A percentile compares a stretch with the other conserved stretches of the same genome.
Evolutionary conservation across 2,329 filamentous ascomycete genomes (phyloP).

Genomic region (Colletotrichum godetiae): DNA sequence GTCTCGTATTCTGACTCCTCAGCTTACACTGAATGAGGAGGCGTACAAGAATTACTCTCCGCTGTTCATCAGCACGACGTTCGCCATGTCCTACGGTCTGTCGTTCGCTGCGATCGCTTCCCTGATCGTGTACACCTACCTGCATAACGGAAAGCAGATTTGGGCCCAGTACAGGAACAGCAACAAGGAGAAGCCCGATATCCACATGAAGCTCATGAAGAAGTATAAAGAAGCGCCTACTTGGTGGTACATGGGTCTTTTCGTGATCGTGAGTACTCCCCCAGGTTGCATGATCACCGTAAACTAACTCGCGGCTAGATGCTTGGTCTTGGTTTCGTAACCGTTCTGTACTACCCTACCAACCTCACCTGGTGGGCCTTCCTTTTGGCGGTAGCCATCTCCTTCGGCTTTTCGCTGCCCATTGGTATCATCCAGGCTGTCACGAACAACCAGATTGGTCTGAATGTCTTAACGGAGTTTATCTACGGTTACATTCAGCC

Average conservation of each 20-base stretch:
- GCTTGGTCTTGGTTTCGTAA: constrained; percentile 64
- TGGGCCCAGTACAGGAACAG: constrained; percentile 71
- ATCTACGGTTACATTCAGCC: constrained; percentile 81
- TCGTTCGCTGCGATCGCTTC: constrained; percentile 79
- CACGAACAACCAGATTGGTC: constrained; percentile 76
- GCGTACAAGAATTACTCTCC: constrained; percentile 77
- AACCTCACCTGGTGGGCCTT: constrained; percentile 81
- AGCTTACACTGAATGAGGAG: constrained; percentile 71
- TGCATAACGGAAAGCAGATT: constrained; percentile 76
- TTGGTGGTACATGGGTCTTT: constrained; percentile 73
- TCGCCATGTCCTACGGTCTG: constrained; percentile 76
- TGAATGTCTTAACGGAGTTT: constrained; percentile 82
- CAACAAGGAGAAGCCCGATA: constrained; percentile 69
- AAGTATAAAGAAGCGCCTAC: constrained; percentile 72
- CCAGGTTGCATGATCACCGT: too few relatives aligned
- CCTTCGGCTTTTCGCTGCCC: constrained; percentile 72
- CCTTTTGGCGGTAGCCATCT: constrained; percentile 72
- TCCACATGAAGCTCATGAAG: constrained; percentile 73
- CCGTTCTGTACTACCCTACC: constrained; percentile 71
- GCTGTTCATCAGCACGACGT: constrained; percentile 77
- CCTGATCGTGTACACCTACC: constrained; percentile 73
- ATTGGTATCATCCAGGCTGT: constrained; percentile 77
- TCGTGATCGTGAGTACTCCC: constrained; percentile 58
- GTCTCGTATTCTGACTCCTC: constrained; percentile 67
- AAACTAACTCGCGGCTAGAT: constrained; percentile 51